A percentile compares a stretch with the other conserved stretches of the same genome.
phyloP scores from a whole-genome alignment of 352 stramenopile species.

The Pythium aphanidermatum region DNA sequence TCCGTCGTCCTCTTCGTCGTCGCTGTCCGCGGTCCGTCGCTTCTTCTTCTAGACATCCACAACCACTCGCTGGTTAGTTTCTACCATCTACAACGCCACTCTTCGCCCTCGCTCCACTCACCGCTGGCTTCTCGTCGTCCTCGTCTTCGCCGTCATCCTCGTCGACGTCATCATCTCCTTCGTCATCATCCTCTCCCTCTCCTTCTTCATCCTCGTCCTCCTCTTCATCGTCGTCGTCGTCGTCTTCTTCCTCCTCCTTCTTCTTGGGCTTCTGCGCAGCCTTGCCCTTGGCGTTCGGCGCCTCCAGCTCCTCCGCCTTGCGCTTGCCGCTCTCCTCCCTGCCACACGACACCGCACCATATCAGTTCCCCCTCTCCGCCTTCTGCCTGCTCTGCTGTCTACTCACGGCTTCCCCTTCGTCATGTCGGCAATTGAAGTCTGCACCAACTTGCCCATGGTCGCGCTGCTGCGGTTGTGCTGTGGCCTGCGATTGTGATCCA shows the following conservation, averaged over 20 bases:
- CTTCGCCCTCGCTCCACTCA: no score
- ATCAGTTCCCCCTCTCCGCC: background rate
- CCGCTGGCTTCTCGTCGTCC: conserved; percentile 27
- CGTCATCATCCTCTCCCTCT: conserved; percentile 22
- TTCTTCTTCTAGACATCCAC: conserved; percentile 43
- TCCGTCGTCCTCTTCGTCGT: conserved; percentile 50
- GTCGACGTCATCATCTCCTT: conserved; percentile 40
- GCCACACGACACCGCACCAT: background rate
- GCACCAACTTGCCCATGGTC: conserved; percentile 21
- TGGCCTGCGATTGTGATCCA: no score
- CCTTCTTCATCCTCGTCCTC: conserved; percentile 34
- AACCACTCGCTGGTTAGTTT: background rate
- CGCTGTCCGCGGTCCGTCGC: conserved; percentile 40
- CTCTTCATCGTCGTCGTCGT: conserved; percentile 39
- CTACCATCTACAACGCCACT: background rate
- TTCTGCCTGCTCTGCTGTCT: no score
- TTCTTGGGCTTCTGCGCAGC: conserved; percentile 22
- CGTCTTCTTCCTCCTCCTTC: conserved; percentile 28
- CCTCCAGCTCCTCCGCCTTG: conserved; percentile 25
- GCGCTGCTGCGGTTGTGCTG: no score
- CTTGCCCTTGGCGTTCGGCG: conserved; percentile 35
- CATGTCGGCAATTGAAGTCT: conserved; percentile 16
- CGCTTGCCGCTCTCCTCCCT: conserved; percentile 28
- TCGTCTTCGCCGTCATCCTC: conserved; percentile 32
- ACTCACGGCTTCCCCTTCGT: conserved; percentile 13